Evolutionary conservation across 305 asterid species (phyloP), one percentile per base, ranked within the genome.

Genomic region (Galium porrigens): DNA sequence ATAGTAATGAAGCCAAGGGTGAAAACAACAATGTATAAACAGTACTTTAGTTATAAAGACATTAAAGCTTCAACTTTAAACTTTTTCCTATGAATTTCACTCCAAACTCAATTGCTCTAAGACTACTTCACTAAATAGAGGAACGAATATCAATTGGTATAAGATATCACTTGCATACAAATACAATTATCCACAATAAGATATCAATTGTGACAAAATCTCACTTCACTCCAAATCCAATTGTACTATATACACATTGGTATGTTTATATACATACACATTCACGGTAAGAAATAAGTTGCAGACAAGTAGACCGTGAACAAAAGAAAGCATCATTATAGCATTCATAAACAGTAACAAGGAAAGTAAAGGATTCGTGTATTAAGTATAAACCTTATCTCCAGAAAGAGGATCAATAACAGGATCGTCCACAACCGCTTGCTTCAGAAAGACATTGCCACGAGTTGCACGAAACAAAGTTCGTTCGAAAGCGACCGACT

Each of bases 401-500:
- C 86, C 83, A 2, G 87, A 78, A 55, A 76, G 64, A 44, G 86
- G 90, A 73, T 82, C 90, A 30, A 61, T 68, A 57, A 84, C 84
- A 69, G 80, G 75, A 69, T 72, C 82, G 56, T 79, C 84, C 42
- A 79, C 79, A 36, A 41, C 76, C 37, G 76, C 78, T 77, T 84
- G 87, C 73, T 68, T 84, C 39, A 80, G 71, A 56, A 75, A 79
- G 63, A 84, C 86, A 82, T 84, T 84, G 67, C 90, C 90, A 70
- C 85, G 78, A 67, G 84, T 84, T 68, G 86, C 77, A 51, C 88
- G 85, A 57, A 84, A 84, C 66, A 84, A 59, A 68, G 80, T 74
- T 72, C 87, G 81, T 70, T 84, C 90, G 76, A 84, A 81, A 52
- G 80, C 73, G 70, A 69, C 18, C 18, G 84, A 79, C 68, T 77